Evolutionary conservation across 176 grass and related monocot genomes (phyloP).

Genomic region (Poa annua): DNA sequence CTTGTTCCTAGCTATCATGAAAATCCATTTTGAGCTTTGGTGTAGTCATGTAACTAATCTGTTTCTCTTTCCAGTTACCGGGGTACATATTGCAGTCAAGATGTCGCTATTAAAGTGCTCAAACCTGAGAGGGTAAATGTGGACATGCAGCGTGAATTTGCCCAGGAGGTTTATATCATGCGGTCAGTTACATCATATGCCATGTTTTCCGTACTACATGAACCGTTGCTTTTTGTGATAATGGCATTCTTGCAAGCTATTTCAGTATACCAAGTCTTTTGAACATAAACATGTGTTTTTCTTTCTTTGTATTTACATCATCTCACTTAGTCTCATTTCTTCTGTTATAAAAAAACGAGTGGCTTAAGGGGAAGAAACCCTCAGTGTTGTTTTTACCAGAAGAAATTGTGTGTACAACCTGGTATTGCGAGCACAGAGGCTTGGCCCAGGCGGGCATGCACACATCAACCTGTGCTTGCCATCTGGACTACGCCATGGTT

Average conservation of each 20-base stretch:
- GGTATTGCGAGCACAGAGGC: not conserved
- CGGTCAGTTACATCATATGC: conserved; percentile 52
- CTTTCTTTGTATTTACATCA: not conserved
- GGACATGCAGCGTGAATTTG: conserved; percentile 97
- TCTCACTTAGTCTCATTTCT: conserved; percentile 32
- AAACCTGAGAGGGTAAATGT: conserved; percentile 86
- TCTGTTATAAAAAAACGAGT: conserved; percentile 10
- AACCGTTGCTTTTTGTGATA: not conserved
- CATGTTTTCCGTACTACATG: conserved; percentile 9
- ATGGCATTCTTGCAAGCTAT: not conserved
- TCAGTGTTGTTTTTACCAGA: not conserved
- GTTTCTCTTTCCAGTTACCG: conserved; percentile 64
- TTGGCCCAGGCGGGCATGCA: not conserved
- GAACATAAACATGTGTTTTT: conserved; percentile 1
- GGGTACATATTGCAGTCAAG: conserved; percentile 90
- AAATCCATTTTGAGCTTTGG: conserved; percentile 20
- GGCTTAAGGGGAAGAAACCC: not conserved
- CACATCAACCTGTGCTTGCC: not conserved
- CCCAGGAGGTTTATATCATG: conserved; percentile 99
- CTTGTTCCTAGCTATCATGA: conserved; percentile 30
- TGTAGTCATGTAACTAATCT: conserved; percentile 16
- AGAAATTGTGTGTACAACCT: conserved; percentile 2
- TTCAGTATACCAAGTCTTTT: conserved; percentile 4
- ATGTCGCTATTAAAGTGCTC: conserved; percentile 96
- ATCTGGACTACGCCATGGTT: not conserved